Conservation (phyloP, 139 green algal species). For the Raphidocelis subcapitata region DNA sequence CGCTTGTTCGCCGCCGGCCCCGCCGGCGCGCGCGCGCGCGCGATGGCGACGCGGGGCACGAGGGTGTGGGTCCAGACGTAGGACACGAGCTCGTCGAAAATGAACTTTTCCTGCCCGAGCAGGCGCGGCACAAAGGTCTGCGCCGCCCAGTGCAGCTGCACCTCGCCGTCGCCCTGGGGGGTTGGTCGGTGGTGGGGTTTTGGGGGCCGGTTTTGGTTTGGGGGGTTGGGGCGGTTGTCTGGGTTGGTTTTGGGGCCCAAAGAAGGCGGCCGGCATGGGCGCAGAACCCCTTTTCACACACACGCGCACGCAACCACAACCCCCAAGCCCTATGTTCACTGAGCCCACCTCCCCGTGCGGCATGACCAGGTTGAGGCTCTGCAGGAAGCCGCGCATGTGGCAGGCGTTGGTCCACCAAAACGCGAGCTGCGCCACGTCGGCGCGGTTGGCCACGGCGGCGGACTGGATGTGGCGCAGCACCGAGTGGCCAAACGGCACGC, state of each 20-base stretch:
- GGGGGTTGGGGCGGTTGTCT: too few species aligned
- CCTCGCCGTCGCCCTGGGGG: neutral
- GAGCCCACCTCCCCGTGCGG: conserved; percentile 4
- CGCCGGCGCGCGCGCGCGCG: too few species aligned
- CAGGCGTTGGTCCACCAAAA: conserved; percentile 55
- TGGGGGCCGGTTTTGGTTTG: too few species aligned
- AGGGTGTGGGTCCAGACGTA: conserved; percentile 54
- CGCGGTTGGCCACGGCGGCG: conserved; percentile 15
- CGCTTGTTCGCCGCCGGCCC: conserved; percentile 8
- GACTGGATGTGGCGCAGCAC: conserved; percentile 49
- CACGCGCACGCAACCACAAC: neutral
- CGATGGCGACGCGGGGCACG: conserved; percentile 13
- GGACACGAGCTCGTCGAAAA: conserved; percentile 57
- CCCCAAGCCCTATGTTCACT: conserved; percentile 35
- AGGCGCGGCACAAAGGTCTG: conserved; percentile 58
- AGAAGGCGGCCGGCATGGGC: too few species aligned
- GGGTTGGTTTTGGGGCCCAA: too few species aligned
- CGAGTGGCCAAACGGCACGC: conserved; percentile 56
- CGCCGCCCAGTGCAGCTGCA: conserved; percentile 22
- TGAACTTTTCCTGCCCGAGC: conserved; percentile 52
- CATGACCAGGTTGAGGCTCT: conserved; percentile 36
- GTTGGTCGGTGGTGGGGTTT: too few species aligned
- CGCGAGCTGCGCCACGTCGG: conserved; percentile 43
- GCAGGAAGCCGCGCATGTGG: conserved; percentile 52
- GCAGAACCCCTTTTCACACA: neutral